Percentiles rank a stretch among this genome's conserved stretches.
These are phyloP conservation scores for Zizania latifolia DNA, from an alignment of 176 grass and related monocot genomes.

Conservation along the genomic window DNA sequence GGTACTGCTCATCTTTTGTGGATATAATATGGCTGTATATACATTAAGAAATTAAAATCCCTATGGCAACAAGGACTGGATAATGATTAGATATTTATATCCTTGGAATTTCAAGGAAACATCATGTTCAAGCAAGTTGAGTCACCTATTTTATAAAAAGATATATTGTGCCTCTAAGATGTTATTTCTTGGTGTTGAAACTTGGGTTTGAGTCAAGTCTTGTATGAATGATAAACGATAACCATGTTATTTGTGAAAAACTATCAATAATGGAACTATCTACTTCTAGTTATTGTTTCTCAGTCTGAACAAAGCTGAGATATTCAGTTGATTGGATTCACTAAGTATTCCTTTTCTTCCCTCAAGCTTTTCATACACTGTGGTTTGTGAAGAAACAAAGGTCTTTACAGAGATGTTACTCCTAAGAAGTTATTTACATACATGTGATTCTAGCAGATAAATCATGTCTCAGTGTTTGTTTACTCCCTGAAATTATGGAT, in stretches of 20 bases:
- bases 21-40: not conserved
- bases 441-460: not conserved
- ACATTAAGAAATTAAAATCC: too few relatives aligned
- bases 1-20: constrained; percentile 25
- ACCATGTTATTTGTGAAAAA: not conserved
- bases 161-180: not conserved
- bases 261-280: not conserved
- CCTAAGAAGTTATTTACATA: too few relatives aligned
- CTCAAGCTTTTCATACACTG: not conserved
- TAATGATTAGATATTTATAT: not conserved
- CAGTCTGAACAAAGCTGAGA: not conserved
- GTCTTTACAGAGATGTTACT: too few relatives aligned
- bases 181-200: not conserved
- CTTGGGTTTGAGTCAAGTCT: not conserved
- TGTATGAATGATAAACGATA: not conserved
- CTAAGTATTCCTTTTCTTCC: not conserved
- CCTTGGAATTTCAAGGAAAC: not conserved
- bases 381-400: not conserved
- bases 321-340: not conserved
- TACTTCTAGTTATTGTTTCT: not conserved
- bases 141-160: not conserved
- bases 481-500: not conserved
- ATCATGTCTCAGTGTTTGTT: not conserved
- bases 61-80: not conserved
- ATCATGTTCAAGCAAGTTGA: not conserved